A percentile compares a stretch with the other conserved stretches of the same genome.
phyloP scores from a whole-genome alignment of 495 filamentous ascomycete genomes.

The Aspergillus indologenus region DNA sequence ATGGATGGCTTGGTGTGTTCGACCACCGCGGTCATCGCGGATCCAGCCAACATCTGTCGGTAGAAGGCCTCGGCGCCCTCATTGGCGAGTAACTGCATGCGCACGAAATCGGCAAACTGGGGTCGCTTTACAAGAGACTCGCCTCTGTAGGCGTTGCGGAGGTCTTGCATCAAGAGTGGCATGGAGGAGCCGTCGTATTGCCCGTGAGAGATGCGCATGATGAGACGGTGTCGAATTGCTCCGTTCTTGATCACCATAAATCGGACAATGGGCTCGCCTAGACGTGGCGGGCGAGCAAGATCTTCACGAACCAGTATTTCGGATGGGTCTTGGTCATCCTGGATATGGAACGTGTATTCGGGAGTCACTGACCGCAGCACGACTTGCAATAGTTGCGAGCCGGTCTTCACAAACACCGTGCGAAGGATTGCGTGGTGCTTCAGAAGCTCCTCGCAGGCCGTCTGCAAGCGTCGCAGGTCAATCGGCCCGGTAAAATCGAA shows the following conservation, averaged over 20 bases:
- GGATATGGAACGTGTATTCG: slow-evolving; percentile 12
- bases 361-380: slow-evolving; percentile 29
- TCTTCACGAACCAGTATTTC: slow-evolving; percentile 32
- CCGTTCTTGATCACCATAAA: slow-evolving; percentile 48
- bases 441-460: slow-evolving; percentile 46
- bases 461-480: slow-evolving; percentile 16
- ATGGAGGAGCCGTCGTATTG: slow-evolving; percentile 34
- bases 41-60: slow-evolving; percentile 30
- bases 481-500: slow-evolving; percentile 14
- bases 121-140: slow-evolving; percentile 25
- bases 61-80: slow-evolving; percentile 31
- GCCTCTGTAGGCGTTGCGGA: slow-evolving; percentile 17
- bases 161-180: slow-evolving; percentile 23
- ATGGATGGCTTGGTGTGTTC: slow-evolving; percentile 18
- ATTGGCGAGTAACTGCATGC: slow-evolving; percentile 15
- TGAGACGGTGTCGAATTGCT: slow-evolving; percentile 41
- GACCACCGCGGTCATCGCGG: slow-evolving; percentile 29
- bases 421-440: slow-evolving; percentile 42
- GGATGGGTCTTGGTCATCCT: slow-evolving; percentile 33
- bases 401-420: slow-evolving; percentile 47
- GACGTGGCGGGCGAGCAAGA: slow-evolving; percentile 38
- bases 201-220: slow-evolving; percentile 29
- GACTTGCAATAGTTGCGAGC: slow-evolving; percentile 39
- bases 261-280: slow-evolving; percentile 53
- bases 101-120: slow-evolving; percentile 52